These are phyloP conservation scores for Suhomyces canberraensis DNA, from an alignment of 805 yeast species.

Conservation along the genomic window DNA sequence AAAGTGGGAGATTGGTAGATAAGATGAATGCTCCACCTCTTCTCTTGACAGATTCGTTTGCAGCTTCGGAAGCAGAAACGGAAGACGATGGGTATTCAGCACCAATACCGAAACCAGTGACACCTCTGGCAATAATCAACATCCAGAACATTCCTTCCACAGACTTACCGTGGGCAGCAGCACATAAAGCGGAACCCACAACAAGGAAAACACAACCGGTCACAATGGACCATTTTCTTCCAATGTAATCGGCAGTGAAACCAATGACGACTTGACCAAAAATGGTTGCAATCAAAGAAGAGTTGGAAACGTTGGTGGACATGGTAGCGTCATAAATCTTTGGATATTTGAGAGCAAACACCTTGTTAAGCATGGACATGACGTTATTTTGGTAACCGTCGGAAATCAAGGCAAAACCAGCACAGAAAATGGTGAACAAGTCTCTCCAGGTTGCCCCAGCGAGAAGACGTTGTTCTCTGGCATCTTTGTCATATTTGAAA, in stretches of 20 bases:
- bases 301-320: conserved; percentile 66
- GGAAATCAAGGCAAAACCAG: conserved; percentile 73
- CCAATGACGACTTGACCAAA: conserved; percentile 70
- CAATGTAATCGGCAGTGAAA: conserved; percentile 59
- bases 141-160: conserved; percentile 71
- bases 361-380: conserved; percentile 65
- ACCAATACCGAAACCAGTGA: conserved; percentile 76
- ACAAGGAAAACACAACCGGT: conserved; percentile 60
- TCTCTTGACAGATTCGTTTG: conserved; percentile 59
- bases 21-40: conserved; percentile 66
- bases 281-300: conserved; percentile 66
- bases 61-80: conserved; percentile 68
- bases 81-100: conserved; percentile 75
- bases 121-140: conserved; percentile 70
- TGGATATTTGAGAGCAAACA: conserved; percentile 50
- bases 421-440: conserved; percentile 49
- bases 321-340: conserved; percentile 41
- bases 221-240: conserved; percentile 69
- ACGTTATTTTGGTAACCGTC: conserved; percentile 77
- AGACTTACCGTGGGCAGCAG: conserved; percentile 64
- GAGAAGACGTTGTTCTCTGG: conserved; percentile 26
- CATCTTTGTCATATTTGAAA: conserved; percentile 32
- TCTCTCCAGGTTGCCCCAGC: conserved; percentile 26
- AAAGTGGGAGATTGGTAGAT: conserved; percentile 70
- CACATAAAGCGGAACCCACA: conserved; percentile 61